Evolutionary conservation across 306 rosid species (phyloP).

Genomic region (Pterocarpus macrocarpus): DNA sequence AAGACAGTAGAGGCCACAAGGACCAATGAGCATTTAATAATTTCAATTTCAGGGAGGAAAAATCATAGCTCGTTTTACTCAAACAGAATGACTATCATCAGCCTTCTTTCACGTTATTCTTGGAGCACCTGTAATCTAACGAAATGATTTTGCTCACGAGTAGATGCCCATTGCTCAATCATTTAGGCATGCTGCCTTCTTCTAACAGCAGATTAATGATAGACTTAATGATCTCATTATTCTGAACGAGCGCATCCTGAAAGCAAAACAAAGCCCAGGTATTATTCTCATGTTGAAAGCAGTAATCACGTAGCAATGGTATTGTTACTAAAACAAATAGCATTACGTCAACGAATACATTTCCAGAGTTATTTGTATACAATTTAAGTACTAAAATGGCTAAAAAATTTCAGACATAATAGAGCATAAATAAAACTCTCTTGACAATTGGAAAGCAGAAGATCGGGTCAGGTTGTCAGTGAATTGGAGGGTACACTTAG

Average conservation of each 20-base stretch:
- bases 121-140: constrained; percentile 16
- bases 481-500: neutral
- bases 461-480: neutral
- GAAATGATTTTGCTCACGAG: constrained; percentile 9
- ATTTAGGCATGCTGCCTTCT: constrained; percentile 69
- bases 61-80: constrained; percentile 24
- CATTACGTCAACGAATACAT: constrained; percentile 10
- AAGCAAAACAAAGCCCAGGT: constrained; percentile 23
- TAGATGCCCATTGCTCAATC: constrained; percentile 35
- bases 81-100: constrained; percentile 16
- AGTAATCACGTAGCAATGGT: neutral
- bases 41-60: neutral
- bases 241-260: constrained; percentile 64
- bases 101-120: constrained; percentile 25
- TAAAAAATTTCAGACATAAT: neutral
- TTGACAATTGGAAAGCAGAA: neutral
- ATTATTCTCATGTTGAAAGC: constrained; percentile 40
- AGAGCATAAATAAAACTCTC: neutral
- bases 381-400: neutral
- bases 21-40: neutral
- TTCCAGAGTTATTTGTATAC: neutral
- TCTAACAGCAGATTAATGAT: constrained; percentile 84
- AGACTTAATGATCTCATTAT: constrained; percentile 79
- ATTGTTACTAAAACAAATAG: constrained; percentile 21
- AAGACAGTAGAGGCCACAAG: constrained; percentile 20